phyloP scores from a whole-genome alignment of 495 filamentous ascomycete genomes.

The Immersiella caudata region DNA sequence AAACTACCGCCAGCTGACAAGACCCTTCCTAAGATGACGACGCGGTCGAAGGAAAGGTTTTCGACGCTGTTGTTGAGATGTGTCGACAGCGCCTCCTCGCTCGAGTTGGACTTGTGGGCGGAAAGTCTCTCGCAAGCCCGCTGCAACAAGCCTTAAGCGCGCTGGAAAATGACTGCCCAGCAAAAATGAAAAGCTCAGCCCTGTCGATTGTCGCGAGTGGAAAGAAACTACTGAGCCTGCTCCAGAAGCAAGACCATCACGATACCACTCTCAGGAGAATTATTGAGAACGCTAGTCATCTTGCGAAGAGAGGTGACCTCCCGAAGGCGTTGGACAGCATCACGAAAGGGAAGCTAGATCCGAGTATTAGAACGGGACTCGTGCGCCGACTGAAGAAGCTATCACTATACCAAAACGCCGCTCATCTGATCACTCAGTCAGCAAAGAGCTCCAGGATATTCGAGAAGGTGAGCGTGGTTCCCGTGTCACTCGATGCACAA shows the following conservation, averaged over 20 bases:
- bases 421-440: conserved; percentile 34
- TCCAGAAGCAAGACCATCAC: not conserved
- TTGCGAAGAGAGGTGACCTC: not conserved
- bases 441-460: conserved; percentile 35
- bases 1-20: conserved; percentile 1
- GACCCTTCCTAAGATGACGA: not conserved
- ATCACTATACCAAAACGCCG: conserved; percentile 40
- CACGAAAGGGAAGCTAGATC: conserved; percentile 13
- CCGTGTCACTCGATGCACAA: conserved; percentile 30
- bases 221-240: not conserved
- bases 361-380: conserved; percentile 24
- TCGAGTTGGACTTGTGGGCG: conserved; percentile 12
- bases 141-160: conserved; percentile 13
- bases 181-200: not conserved
- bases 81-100: conserved; percentile 40
- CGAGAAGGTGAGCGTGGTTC: conserved; percentile 29
- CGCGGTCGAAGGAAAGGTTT: conserved; percentile 31
- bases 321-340: not conserved
- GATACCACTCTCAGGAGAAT: not conserved
- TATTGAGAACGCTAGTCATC: not conserved
- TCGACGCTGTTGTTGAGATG: conserved; percentile 41
- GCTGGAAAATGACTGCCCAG: not conserved
- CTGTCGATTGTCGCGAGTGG: conserved; percentile 4
- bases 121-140: not conserved
- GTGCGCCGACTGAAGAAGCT: conserved; percentile 39